These are phyloP conservation scores for Agastache rugosa DNA, from an alignment of 257 asterid species.

Conservation along the genomic window DNA sequence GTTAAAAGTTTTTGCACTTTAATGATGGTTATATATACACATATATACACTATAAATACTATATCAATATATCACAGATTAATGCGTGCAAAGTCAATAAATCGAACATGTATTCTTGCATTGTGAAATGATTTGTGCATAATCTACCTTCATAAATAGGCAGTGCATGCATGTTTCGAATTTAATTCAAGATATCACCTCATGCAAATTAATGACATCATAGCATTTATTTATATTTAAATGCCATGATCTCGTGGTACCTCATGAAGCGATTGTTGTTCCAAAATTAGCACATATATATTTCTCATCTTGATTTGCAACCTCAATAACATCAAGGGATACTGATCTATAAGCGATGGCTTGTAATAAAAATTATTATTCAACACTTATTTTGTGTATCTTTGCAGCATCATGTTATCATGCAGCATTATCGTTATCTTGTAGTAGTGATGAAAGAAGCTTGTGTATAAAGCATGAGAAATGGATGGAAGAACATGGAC, in stretches of 20 bases:
- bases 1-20: no score
- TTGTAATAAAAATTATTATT: background rate
- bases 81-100: background rate
- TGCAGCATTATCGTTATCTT: background rate
- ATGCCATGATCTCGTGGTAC: background rate
- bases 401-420: constrained; percentile 16
- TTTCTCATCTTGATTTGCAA: background rate
- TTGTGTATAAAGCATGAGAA: constrained; percentile 33
- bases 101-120: background rate
- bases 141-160: background rate
- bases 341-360: constrained; percentile 11
- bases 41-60: no score
- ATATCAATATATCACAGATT: no score
- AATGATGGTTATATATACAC: no score
- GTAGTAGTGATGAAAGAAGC: constrained; percentile 9
- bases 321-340: background rate
- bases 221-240: background rate
- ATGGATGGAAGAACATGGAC: constrained; percentile 48
- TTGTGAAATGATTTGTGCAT: background rate
- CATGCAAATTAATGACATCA: background rate
- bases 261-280: background rate
- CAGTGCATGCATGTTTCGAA: background rate
- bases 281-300: background rate
- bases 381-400: background rate
- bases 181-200: background rate